These are phyloP conservation scores for Chiua virens DNA, from an alignment of 768 basidiomycete species.

Conservation along the genomic window DNA sequence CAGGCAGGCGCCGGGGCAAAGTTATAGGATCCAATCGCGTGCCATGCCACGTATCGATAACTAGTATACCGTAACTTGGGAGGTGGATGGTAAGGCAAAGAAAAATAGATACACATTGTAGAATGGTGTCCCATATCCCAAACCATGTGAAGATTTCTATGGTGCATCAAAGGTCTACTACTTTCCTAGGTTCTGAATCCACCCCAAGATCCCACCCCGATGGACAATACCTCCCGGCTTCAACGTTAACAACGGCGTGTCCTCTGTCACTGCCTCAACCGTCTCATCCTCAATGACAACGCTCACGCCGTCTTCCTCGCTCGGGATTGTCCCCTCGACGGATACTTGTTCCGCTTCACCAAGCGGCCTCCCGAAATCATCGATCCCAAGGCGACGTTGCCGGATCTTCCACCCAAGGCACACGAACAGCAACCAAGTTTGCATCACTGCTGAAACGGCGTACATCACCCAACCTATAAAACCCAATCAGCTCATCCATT, in stretches of 20 bases:
- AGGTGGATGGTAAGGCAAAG: too few species aligned
- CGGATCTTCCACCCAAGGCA: conserved; percentile 84
- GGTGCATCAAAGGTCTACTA: conserved; percentile 1
- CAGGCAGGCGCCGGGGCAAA: conserved; percentile 2
- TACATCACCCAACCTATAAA: conserved; percentile 74
- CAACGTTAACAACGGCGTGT: conserved; percentile 24
- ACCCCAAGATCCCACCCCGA: conserved; percentile 22
- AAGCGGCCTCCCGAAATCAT: conserved; percentile 82
- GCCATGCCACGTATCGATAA: too few species aligned
- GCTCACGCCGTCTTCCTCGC: conserved; percentile 11
- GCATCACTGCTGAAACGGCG: conserved; percentile 81
- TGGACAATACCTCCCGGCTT: conserved; percentile 20
- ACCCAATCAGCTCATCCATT: neutral
- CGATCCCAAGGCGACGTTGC: conserved; percentile 71
- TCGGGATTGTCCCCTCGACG: neutral
- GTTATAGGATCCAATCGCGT: too few species aligned
- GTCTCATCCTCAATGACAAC: conserved; percentile 22
- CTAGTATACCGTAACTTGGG: too few species aligned
- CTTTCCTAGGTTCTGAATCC: conserved; percentile 22
- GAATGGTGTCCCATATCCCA: too few species aligned
- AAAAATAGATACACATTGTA: too few species aligned
- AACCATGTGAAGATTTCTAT: neutral
- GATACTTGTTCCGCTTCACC: neutral
- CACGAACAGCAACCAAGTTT: conserved; percentile 77
- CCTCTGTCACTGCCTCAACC: conserved; percentile 9